Base-by-base conservation (phyloP, 2,329 filamentous ascomycete species). In the Cercospora zeae-maydis region DNA sequence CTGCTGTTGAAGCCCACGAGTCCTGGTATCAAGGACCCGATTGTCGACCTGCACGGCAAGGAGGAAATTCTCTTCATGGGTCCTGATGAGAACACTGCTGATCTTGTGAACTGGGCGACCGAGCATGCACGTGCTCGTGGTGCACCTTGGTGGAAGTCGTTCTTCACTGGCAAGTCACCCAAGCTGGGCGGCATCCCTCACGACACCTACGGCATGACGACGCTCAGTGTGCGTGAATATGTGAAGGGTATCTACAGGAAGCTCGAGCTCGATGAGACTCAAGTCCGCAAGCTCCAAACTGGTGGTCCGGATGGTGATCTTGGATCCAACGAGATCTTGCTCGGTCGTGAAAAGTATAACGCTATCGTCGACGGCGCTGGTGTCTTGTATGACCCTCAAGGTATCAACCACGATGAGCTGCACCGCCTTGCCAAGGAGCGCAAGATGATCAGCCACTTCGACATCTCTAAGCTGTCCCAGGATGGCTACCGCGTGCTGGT, bases 91-190 rank as follows among this genome's bases (percentile, higher is more conserved):
- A 99, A 99, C 80, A 99, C 95, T 1, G 95, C 95, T 21, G 92
- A 96, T 73, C 84, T 99, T 34, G 95, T 99, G 57, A 88, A 99
- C 78, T 99, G 95, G 95, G 95, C 95, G n/a, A 99, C 95, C 1
- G 89, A 95, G 77, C 95, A 99, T 77, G 95, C 95, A 64, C 87
- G 92, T 58, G 81, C 82, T 65, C 88, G 95, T 71, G 92, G 92
- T 51, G 95, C 95, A 4, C 92, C 92, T 30, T 99, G 93, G 92
- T 99, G 95, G 95, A 99, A 99, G 83, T 99, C 95, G 0, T 99
- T 99, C 86, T 99, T 99, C 84, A 99, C 95, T 1, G 95, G 95
- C 74, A 99, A 99, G 84, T 96, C 92, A 70, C 95, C 92, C 58
- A 95, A 90, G 78, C 85, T 99, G 13, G 95, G 95, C 67, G 95